Evolutionary conservation across 768 basidiomycete species (phyloP).

Genomic region (Lactarius trivialis): DNA sequence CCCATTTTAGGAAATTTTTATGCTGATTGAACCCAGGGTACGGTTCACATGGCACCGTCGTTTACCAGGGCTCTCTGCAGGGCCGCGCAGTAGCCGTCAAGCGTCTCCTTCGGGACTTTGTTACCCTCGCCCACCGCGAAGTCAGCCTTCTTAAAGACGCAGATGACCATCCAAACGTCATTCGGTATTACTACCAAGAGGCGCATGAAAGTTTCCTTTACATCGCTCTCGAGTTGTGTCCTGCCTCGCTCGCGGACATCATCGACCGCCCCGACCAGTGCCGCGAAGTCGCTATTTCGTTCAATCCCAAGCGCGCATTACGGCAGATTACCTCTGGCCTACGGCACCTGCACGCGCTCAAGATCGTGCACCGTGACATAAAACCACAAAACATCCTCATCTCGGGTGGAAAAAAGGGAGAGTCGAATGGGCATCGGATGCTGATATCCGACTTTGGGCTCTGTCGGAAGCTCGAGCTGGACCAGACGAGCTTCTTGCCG

Average conservation of each 20-base stretch:
- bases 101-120: constrained; percentile 90
- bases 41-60: constrained; percentile 95
- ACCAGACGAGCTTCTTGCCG: constrained; percentile 94
- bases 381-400: constrained; percentile 98
- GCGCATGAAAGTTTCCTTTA: constrained; percentile 89
- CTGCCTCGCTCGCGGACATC: constrained; percentile 82
- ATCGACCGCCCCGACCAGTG: constrained; percentile 73
- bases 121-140: constrained; percentile 89
- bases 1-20: background rate
- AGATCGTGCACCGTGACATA: constrained; percentile 97
- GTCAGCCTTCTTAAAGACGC: constrained; percentile 92
- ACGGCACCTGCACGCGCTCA: constrained; percentile 85
- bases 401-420: constrained; percentile 55
- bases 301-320: constrained; percentile 85
- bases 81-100: constrained; percentile 98
- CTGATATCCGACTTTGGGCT: constrained; percentile 96
- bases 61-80: constrained; percentile 91
- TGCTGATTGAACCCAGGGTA: constrained; percentile 51
- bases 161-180: constrained; percentile 98
- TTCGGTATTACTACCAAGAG: constrained; percentile 97
- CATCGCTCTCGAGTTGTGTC: constrained; percentile 94
- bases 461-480: constrained; percentile 90
- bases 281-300: constrained; percentile 68
- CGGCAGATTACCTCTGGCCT: constrained; percentile 83
- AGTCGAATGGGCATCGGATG: constrained; percentile 59